These are phyloP conservation scores for Dissophora ornata DNA, from an alignment of 192 early-diverging fungal genomes.

Conservation along the genomic window DNA sequence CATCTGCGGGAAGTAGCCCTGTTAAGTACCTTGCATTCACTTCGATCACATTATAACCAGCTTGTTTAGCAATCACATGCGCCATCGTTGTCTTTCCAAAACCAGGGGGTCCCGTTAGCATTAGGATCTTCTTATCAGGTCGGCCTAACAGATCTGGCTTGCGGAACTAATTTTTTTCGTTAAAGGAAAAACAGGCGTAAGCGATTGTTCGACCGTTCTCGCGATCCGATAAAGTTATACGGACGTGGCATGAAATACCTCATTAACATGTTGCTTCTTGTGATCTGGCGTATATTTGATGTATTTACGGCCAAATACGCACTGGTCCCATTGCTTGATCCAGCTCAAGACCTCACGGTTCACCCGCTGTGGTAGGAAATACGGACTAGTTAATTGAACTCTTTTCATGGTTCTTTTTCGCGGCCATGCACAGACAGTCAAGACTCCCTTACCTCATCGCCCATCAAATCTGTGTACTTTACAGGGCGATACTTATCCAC, in stretches of 20 bases:
- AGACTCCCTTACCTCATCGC: constrained; percentile 78
- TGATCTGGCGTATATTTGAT: constrained; percentile 43
- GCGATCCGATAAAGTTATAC: no score
- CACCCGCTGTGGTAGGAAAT: constrained; percentile 58
- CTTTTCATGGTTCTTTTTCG: no score
- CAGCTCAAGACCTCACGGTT: constrained; percentile 91
- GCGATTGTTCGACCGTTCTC: no score
- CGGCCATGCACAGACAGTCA: no score
- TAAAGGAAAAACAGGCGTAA: not conserved
- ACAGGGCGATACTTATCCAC: constrained; percentile 92
- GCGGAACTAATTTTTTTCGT: constrained; percentile 37
- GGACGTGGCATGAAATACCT: no score
- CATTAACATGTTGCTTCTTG: constrained; percentile 34
- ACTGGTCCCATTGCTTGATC: constrained; percentile 98
- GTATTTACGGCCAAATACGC: constrained; percentile 80
- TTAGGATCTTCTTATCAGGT: constrained; percentile 59
- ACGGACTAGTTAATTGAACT: not conserved
- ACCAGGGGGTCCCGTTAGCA: constrained; percentile 93
- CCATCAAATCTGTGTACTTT: constrained; percentile 85
- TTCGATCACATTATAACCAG: constrained; percentile 92
- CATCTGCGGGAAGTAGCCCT: no score
- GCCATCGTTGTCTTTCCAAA: constrained; percentile 98
- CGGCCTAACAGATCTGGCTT: constrained; percentile 48
- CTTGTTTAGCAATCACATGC: constrained; percentile 89
- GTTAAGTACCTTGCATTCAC: constrained; percentile 88